Evolutionary conservation across 78 protist species (phyloP).

Genomic region (Dictyostelium firmibasis): DNA sequence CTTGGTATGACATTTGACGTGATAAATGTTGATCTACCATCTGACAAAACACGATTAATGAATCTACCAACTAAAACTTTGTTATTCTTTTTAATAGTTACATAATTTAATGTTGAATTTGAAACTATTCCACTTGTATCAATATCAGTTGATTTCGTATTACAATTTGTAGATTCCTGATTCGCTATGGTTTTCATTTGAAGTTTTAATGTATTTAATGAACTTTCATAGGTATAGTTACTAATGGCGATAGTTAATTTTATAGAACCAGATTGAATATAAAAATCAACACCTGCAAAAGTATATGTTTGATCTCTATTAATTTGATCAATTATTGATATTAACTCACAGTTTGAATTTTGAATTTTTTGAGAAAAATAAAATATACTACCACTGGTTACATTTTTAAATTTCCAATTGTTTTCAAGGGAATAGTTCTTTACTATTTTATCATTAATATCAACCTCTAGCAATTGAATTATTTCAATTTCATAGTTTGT

Average conservation of each 20-base stretch:
- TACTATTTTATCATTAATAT: neutral
- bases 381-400: neutral
- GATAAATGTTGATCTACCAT: neutral
- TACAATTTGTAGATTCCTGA: neutral
- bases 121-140: neutral
- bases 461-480: neutral
- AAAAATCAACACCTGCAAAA: neutral
- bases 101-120: neutral
- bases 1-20: neutral
- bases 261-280: neutral
- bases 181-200: neutral
- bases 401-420: neutral
- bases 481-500: neutral
- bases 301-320: neutral
- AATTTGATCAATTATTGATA: neutral
- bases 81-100: neutral
- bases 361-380: neutral
- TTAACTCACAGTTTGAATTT: neutral
- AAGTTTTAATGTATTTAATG: neutral
- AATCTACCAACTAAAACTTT: slow-evolving; percentile 3
- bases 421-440: neutral
- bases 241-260: neutral
- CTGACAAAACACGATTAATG: neutral
- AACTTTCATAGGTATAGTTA: neutral
- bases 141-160: neutral